These are phyloP conservation scores for Kockiozyma suomiensis DNA, from an alignment of 805 yeast genomes.

Conservation along the genomic window DNA sequence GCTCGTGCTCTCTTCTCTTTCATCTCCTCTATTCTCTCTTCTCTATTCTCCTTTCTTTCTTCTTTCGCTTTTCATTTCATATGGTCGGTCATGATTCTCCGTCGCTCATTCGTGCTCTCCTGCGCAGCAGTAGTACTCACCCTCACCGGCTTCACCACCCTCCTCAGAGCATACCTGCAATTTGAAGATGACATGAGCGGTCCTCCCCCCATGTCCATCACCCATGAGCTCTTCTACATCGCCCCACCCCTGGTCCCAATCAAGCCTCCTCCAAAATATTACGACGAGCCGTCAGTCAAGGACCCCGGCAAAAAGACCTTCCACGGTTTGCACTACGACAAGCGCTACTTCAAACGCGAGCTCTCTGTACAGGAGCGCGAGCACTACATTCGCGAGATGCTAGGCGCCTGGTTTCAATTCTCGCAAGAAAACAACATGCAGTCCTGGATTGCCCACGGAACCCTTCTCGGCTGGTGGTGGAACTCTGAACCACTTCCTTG, in stretches of 20 bases:
- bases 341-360: slow-evolving; percentile 62
- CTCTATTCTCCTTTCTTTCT: not conserved
- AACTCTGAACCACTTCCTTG: slow-evolving; percentile 57
- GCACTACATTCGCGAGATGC: slow-evolving; percentile 52
- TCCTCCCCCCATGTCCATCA: slow-evolving; percentile 27
- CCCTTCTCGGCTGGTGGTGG: slow-evolving; percentile 54
- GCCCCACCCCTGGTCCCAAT: slow-evolving; percentile 21
- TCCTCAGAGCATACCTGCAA: slow-evolving; percentile 5
- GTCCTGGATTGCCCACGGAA: slow-evolving; percentile 55
- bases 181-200: slow-evolving; percentile 1
- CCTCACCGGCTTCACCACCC: slow-evolving; percentile 15
- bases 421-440: slow-evolving; percentile 48
- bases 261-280: slow-evolving; percentile 31
- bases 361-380: slow-evolving; percentile 46
- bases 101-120: slow-evolving; percentile 17
- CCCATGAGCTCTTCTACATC: slow-evolving; percentile 33
- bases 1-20: not conserved
- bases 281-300: slow-evolving; percentile 27
- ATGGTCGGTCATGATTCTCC: slow-evolving; percentile 16
- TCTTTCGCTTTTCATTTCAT: not conserved
- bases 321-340: slow-evolving; percentile 54
- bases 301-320: slow-evolving; percentile 7
- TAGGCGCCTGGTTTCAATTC: slow-evolving; percentile 52
- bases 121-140: slow-evolving; percentile 16
- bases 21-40: not conserved